Base-by-base conservation (phyloP, 768 basidiomycete species). In the Pisolithus albus region DNA sequence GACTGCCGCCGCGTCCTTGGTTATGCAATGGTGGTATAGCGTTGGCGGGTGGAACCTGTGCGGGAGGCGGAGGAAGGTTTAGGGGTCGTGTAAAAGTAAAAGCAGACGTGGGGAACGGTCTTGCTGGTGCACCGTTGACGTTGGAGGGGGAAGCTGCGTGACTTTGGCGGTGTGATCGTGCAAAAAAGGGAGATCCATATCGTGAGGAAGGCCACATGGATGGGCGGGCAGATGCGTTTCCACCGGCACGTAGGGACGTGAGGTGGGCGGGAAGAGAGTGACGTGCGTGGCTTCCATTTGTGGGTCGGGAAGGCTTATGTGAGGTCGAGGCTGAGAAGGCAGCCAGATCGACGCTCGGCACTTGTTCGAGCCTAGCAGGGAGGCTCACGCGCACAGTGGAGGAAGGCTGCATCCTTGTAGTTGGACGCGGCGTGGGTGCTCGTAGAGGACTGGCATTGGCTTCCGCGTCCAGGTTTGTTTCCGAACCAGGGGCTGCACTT, bases 321-420 rank as follows among this genome's bases (percentile, higher is more conserved):
- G 49, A 45, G 28, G 41, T 16, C 36, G 58, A 55, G 5, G 11
- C 49, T 0, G 62, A 57, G n/a, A 56, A 37, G 7, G 56, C 39
- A 16, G 56, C 54, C 13, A 66, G 58, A 41, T 69, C 61, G 13
- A 69, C 4, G 44, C 58, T 57, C 4, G 63, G 65, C 1, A 61
- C 55, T 5, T 32, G 23, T 7, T n/a, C 45, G n/a, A 1, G 32
- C 8, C 9, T 43, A 28, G 52, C 8, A 58, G 57, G 32, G 40
- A 59, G 56, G 34, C 57, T 59, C 13, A 55, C 49, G 4, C 56
- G 62, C 4, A 21, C 37, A 21, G 57, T 26, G 2, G 42, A 51
- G 8, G 54, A 59, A 32, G 53, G 54, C 21, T 45, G 61, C 9
- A 39, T 43, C 36, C 19, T 26, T 34, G 16, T 34, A 26, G 13